These are phyloP conservation scores for Apiotrichum siamense DNA, from an alignment of 1,284 basidiomycete genomes.

Conservation along the genomic window DNA sequence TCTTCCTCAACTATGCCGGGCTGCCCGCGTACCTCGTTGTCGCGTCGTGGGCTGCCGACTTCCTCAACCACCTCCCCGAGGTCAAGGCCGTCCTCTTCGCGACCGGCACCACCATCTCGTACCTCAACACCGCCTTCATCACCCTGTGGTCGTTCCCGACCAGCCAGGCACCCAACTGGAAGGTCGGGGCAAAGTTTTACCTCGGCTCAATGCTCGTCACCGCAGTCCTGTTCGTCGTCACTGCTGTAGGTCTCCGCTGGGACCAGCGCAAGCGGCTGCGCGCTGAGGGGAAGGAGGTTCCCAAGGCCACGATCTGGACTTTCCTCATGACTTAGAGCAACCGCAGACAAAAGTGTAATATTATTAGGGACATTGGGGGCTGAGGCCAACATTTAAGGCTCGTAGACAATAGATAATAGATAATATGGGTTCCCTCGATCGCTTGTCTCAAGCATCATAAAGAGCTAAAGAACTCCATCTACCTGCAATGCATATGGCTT, in stretches of 20 bases:
- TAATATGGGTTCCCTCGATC: too few species aligned
- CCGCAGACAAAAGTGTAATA: too few species aligned
- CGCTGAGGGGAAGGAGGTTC: constrained; percentile 2
- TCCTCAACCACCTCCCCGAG: constrained; percentile 9
- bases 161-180: constrained; percentile 11
- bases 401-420: too few species aligned
- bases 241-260: constrained; percentile 10
- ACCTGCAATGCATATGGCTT: too few species aligned
- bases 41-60: constrained; percentile 7
- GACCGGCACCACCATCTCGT: constrained; percentile 11
- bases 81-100: constrained; percentile 9
- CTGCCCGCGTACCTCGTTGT: constrained; percentile 5
- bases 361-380: too few species aligned
- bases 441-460: too few species aligned
- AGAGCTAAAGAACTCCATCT: too few species aligned
- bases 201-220: constrained; percentile 10
- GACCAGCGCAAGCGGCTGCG: constrained; percentile 11
- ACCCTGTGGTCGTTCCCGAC: constrained; percentile 13
- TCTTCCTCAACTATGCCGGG: constrained; percentile 14
- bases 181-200: constrained; percentile 14
- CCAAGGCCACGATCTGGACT: background rate
- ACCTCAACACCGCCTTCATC: constrained; percentile 12
- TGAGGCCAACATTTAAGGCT: too few species aligned
- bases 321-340: background rate
- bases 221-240: constrained; percentile 5